Base-by-base conservation (phyloP, 2,329 filamentous ascomycete species). In the Colletotrichum sp. region DNA sequence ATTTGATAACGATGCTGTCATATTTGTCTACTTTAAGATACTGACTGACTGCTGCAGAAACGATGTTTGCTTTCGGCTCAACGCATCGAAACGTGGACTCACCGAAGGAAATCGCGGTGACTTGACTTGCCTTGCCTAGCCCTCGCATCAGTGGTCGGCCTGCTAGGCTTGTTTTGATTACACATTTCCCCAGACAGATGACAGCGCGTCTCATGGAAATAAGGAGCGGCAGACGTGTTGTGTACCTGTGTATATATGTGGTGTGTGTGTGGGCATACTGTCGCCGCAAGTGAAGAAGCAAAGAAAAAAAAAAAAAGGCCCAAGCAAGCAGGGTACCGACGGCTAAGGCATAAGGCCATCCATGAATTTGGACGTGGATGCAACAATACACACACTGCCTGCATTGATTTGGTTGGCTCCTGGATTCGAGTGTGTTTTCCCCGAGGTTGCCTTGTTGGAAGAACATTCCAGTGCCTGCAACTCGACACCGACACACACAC, bases 281-380 rank as follows among this genome's bases (percentile, higher is more conserved):
- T 52, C 59, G 39, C 63, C 65, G 30, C 48, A 71, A 61, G 72
- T 66, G 60, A 48, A n/a, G 34, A 74, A 71, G 64, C 73, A 60
- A 60, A 16, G 6, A n/a, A n/a, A 18, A 21, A 30, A n/a, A n/a
- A 18, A 21, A 30, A 18, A 34, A 48, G 18, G 43, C n/a, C 43
- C 43, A 48, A 48, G 43, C 43, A 68, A 68, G 39, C 64, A 72
- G 73, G 68, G 68, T 59, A 61, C 36, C 10, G 26, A 26, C 39
- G 64, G 28, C 30, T 43, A 57, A 72, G 28, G 43, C 61, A 48
- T 32, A 48, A 72, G 66, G 36, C 28, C 36, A 48, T 55, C 63
- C 57, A 60, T 57, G 26, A 67, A 59, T n/a, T 16, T 18, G 15
- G 43, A 43, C n/a, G 67, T 60, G 26, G 61, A 60, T 72, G 52